Evolutionary conservation across 176 grass and related monocot genomes (phyloP).

Genomic region (Typha latifolia): DNA sequence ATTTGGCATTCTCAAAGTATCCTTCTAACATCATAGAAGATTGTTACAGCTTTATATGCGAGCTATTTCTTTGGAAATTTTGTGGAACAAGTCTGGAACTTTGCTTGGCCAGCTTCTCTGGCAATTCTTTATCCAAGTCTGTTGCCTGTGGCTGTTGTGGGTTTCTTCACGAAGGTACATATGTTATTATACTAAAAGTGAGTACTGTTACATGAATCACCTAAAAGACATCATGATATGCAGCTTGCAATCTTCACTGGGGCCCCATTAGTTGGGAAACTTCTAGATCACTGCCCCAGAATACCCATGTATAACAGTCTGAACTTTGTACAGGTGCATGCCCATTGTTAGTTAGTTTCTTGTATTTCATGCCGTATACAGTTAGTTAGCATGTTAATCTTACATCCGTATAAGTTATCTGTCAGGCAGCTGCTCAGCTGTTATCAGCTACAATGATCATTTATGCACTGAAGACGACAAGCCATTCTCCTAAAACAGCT

Average conservation of each 20-base stretch:
- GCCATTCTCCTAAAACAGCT: slow-evolving; percentile 1
- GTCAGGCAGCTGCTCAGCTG: slow-evolving; percentile 41
- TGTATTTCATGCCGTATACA: not conserved
- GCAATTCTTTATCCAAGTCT: slow-evolving; percentile 81
- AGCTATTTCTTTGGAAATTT: slow-evolving; percentile 87
- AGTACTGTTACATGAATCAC: slow-evolving; percentile 1
- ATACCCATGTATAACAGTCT: slow-evolving; percentile 72
- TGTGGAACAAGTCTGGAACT: slow-evolving; percentile 95
- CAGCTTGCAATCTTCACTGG: slow-evolving; percentile 82
- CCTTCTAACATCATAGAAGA: slow-evolving; percentile 23
- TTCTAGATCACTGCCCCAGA: slow-evolving; percentile 92
- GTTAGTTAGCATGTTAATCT: too few species aligned
- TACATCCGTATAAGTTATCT: not conserved
- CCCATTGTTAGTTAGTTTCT: slow-evolving; percentile 11
- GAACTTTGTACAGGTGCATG: slow-evolving; percentile 75
- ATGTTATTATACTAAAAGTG: not conserved
- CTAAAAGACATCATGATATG: slow-evolving; percentile 25
- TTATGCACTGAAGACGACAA: slow-evolving; percentile 19
- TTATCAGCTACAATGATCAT: slow-evolving; percentile 40
- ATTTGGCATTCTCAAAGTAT: not conserved
- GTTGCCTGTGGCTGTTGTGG: slow-evolving; percentile 83
- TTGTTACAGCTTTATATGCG: slow-evolving; percentile 69
- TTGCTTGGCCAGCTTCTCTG: slow-evolving; percentile 80
- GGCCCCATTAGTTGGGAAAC: slow-evolving; percentile 77
- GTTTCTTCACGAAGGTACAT: slow-evolving; percentile 91